A percentile compares a stretch with the other conserved stretches of the same genome.
Evolutionary conservation across 2,329 filamentous ascomycete genomes (phyloP).

Genomic region (Lasiodiplodia sp.): DNA sequence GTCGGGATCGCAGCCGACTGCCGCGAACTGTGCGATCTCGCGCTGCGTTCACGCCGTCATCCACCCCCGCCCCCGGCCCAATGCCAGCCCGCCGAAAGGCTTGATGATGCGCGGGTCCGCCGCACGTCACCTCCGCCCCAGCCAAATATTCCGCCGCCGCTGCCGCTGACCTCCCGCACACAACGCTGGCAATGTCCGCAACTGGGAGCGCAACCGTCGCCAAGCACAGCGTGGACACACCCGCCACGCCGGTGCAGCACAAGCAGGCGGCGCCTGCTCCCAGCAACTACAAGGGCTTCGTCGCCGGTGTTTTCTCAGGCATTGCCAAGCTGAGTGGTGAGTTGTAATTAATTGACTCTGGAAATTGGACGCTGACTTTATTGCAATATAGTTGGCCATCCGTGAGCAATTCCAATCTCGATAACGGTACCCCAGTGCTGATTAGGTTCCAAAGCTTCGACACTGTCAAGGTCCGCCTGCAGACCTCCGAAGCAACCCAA

Average conservation of each 20-base stretch:
- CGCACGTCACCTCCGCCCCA: conserved; percentile 18
- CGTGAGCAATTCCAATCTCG: conserved; percentile 49
- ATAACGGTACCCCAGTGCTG: neutral
- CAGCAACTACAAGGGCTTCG: conserved; percentile 90
- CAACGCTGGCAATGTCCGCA: conserved; percentile 41
- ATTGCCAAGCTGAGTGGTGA: conserved; percentile 86
- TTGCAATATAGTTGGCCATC: conserved; percentile 62
- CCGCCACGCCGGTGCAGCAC: conserved; percentile 37
- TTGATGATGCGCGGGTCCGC: conserved; percentile 15
- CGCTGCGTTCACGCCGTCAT: conserved; percentile 13
- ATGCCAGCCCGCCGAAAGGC: conserved; percentile 4
- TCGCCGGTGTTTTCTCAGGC: conserved; percentile 94
- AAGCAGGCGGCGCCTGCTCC: conserved; percentile 39
- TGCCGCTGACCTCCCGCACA: neutral
- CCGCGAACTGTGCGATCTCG: conserved; percentile 16
- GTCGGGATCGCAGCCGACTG: conserved; percentile 20
- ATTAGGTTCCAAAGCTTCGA: conserved; percentile 71
- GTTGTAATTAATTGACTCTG: conserved; percentile 35
- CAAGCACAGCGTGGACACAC: conserved; percentile 38
- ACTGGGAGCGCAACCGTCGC: conserved; percentile 41
- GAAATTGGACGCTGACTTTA: conserved; percentile 25
- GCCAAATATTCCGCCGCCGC: neutral
- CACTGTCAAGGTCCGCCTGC: conserved; percentile 94
- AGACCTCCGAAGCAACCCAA: conserved; percentile 78
- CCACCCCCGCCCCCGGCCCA: conserved; percentile 6